Conservation (phyloP, 768 basidiomycete genomes). For the Russula olivacea region DNA sequence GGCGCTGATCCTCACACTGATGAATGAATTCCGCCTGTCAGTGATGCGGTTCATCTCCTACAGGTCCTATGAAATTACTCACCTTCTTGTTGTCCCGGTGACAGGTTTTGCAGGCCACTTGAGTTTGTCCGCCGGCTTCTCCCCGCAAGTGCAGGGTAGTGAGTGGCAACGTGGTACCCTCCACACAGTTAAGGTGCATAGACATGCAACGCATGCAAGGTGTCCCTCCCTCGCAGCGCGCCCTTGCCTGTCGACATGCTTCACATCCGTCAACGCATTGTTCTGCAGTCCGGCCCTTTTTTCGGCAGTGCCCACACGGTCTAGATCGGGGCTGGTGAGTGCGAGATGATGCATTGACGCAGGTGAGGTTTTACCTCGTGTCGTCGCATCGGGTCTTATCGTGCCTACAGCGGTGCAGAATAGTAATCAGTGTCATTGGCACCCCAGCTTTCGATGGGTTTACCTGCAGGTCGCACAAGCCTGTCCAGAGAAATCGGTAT, state of each 20-base stretch:
- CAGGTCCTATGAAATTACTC: neutral
- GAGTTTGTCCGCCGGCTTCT: constrained; percentile 44
- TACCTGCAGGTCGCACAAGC: constrained; percentile 59
- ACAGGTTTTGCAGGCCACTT: constrained; percentile 54
- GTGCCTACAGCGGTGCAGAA: constrained; percentile 36
- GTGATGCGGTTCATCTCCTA: neutral
- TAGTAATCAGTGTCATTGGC: constrained; percentile 8
- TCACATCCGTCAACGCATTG: constrained; percentile 61
- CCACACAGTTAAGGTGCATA: constrained; percentile 41
- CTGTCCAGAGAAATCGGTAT: constrained; percentile 30
- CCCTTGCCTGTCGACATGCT: constrained; percentile 46
- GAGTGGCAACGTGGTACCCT: constrained; percentile 33
- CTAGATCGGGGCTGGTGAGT: constrained; percentile 29
- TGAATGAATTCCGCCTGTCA: neutral
- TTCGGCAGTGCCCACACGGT: constrained; percentile 54
- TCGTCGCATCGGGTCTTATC: constrained; percentile 62
- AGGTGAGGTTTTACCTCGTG: constrained; percentile 37
- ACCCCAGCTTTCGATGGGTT: constrained; percentile 21
- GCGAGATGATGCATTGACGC: neutral
- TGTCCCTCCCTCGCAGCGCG: constrained; percentile 39
- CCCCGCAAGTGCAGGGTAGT: constrained; percentile 24
- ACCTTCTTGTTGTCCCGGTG: constrained; percentile 65
- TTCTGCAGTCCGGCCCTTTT: constrained; percentile 46
- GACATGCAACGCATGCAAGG: constrained; percentile 36
- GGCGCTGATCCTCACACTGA: constrained; percentile 59